Conservation (phyloP, 2,329 filamentous ascomycete species). For the Lasiodiplodia theobromae region DNA sequence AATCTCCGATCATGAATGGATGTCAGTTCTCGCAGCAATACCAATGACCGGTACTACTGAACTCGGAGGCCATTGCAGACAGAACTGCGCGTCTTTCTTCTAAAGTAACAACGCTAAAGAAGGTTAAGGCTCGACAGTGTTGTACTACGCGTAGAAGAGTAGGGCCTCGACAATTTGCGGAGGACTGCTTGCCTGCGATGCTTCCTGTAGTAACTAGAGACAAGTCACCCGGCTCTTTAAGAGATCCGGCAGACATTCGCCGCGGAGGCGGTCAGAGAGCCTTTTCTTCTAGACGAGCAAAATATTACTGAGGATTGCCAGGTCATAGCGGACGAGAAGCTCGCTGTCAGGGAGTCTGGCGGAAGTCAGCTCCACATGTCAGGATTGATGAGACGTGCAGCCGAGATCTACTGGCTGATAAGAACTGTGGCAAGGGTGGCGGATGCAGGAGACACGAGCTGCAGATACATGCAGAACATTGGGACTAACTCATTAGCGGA, state of each 20-base stretch:
- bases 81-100: conserved; percentile 31
- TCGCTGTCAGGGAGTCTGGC: no score
- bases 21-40: conserved; percentile 66
- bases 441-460: no score
- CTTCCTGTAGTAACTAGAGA: conserved; percentile 48
- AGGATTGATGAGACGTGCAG: no score
- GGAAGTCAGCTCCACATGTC: no score
- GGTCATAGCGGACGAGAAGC: conserved; percentile 59
- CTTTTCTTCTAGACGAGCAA: conserved; percentile 36
- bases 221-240: conserved; percentile 49
- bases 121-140: conserved; percentile 49
- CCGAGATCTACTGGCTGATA: no score
- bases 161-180: conserved; percentile 59
- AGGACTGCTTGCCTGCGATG: conserved; percentile 45
- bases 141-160: conserved; percentile 59
- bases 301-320: conserved; percentile 56
- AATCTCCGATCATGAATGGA: conserved; percentile 69
- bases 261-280: conserved; percentile 5
- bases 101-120: conserved; percentile 11
- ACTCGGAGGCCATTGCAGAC: conserved; percentile 55
- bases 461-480: no score
- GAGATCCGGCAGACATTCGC: conserved; percentile 41
- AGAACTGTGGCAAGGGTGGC: no score
- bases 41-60: conserved; percentile 63
- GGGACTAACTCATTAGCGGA: no score